phyloP scores from a whole-genome alignment of 441 rosid genomes.

The Erodium texanum region DNA sequence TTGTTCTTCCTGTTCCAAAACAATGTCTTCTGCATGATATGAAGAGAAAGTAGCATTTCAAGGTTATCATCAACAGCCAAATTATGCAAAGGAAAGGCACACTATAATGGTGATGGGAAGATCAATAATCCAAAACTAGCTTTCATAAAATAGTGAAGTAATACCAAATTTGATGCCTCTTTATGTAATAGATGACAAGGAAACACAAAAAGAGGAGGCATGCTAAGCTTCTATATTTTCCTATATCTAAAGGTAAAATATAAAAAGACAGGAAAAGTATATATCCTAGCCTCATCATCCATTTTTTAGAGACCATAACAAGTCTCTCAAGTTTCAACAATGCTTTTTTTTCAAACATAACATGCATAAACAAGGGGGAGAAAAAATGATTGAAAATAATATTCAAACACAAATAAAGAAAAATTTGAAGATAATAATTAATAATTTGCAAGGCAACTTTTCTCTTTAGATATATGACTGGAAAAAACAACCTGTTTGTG shows the following conservation, averaged over 20 bases:
- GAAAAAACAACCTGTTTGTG: background rate
- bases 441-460: background rate
- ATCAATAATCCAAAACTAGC: background rate
- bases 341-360: background rate
- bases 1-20: background rate
- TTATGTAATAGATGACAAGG: no score
- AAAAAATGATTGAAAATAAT: background rate
- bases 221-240: background rate
- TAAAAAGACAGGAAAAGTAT: background rate
- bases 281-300: background rate
- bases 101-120: background rate
- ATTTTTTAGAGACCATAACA: background rate
- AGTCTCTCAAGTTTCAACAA: background rate
- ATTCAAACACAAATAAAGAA: background rate
- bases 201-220: background rate
- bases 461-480: background rate
- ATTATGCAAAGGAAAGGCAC: background rate
- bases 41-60: background rate
- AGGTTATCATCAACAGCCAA: background rate
- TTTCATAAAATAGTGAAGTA: background rate
- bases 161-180: background rate
- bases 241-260: background rate
- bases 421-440: background rate
- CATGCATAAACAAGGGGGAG: background rate
- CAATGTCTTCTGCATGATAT: background rate